Evolutionary conservation across 2,329 filamentous ascomycete genomes (phyloP), one percentile per base, ranked within the genome.

Genomic region (Aspergillus tanneri): DNA sequence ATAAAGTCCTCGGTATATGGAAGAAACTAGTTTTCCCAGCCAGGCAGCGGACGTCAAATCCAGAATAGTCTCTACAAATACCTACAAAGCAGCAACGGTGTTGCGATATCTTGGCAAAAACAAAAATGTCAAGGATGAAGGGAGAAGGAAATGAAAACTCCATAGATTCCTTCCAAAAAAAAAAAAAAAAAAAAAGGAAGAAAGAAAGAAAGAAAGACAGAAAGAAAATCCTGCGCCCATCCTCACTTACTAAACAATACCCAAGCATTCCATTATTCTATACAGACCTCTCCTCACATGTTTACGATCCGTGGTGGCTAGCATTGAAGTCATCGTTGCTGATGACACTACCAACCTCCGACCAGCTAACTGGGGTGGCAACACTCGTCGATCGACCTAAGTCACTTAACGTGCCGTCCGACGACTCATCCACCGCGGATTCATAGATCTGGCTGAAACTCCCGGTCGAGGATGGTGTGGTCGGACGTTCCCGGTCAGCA

Each of bases 261-360:
- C 40, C 24, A 16, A 28, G 14, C 30, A n/a, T 2, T 34, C 19
- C 22, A 36, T 44, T 24, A 32, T 9, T 47, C 30, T 46, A 46
- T 46, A 47, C 16, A 46, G 7, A n/a, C 27, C 2, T n/a, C 19
- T 19, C 21, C 22, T 12, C 37, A 7, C 40, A 43, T 24, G 22
- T n/a, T 58, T 47, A 62, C 37, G 60, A 50, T 22, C 50, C 45
- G 37, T 58, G 59, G 51, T 34, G 30, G 30, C 19, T 34, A 12
- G 65, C 56, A 23, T 60, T 57, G 32, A 58, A 62, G 53, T 73
- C 69, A 45, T 72, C 68, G 27, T 64, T 64, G 57, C 72, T 74
- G 21, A 72, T 55, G 40, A 72, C 71, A 50, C 72, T 74, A 11
- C 71, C 71, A 35, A 74, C 60, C 45, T 74, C 72, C 27, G 72